Base-by-base conservation (phyloP, 1,284 basidiomycete genomes). In the Irpex sp. region DNA sequence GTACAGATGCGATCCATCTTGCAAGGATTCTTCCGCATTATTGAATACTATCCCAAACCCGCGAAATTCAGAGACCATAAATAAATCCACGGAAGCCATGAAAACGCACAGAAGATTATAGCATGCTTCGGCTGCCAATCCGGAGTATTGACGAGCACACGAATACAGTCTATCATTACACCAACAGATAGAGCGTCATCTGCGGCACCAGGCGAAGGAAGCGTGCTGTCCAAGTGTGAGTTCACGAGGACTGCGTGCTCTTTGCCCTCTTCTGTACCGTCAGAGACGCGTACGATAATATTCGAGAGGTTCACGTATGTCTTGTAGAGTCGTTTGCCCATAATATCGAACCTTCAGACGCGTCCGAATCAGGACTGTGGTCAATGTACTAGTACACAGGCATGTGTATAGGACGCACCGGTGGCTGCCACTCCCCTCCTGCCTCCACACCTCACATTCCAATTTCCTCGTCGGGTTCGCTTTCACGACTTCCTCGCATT, bases 31-130 rank as follows among this genome's bases (percentile, higher is more conserved):
- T 72, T 99, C 96, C 5, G 91, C 97, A 64, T 97, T 87, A 70
- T 98, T 98, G 80, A 97, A 98, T 63, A 98, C 93, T 94, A 65
- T n/a, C n/a, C n/a, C n/a, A n/a, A n/a, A n/a, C n/a, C n/a, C n/a
- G n/a, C n/a, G n/a, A n/a, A n/a, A n/a, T n/a, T n/a, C n/a, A n/a
- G n/a, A n/a, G n/a, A n/a, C n/a, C n/a, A n/a, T n/a, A n/a, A n/a
- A n/a, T n/a, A 39, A 54, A 21, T 21, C 39, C 45, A 54, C 18
- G 4, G 5, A 28, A 28, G 4, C 28, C 28, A 28, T 4, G 42
- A 63, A 16, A 14, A 78, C 91, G 73, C 67, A 94, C 93, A 77
- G 71, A 99, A 94, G 10, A 99, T 82, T 65, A 96, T 82, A 4
- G 93, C 83, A 71, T 95, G 87, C 59, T 83, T 83, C 0, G 96